These are phyloP conservation scores for Massarina eburnea DNA, from an alignment of 2,329 filamentous ascomycete species.

Conservation along the genomic window DNA sequence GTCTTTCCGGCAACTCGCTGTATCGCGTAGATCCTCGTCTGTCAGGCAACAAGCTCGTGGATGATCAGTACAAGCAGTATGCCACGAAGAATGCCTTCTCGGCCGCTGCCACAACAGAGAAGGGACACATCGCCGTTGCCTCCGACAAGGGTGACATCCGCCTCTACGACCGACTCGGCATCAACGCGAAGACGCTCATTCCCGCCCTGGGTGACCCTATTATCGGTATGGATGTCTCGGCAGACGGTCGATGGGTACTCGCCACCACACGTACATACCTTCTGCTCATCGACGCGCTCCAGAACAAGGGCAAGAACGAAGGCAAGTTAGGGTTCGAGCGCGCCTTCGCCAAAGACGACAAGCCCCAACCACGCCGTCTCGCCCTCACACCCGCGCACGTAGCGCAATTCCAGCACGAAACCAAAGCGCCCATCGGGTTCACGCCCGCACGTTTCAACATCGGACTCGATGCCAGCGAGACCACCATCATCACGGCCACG, in stretches of 20 bases:
- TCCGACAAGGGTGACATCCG: slow-evolving; percentile 98
- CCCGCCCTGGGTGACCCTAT: slow-evolving; percentile 94
- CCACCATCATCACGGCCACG: slow-evolving; percentile 93
- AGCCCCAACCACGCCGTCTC: slow-evolving; percentile 89
- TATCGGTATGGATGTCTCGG: slow-evolving; percentile 90
- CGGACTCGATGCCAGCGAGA: slow-evolving; percentile 77
- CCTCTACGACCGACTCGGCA: slow-evolving; percentile 92
- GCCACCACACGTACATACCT: slow-evolving; percentile 94
- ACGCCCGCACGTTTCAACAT: slow-evolving; percentile 94
- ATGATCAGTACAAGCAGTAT: slow-evolving; percentile 92
- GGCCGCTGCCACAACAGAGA: slow-evolving; percentile 88
- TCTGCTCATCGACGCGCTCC: slow-evolving; percentile 85
- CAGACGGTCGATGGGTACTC: slow-evolving; percentile 92
- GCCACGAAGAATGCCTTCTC: slow-evolving; percentile 97
- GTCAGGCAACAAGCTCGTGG: slow-evolving; percentile 87
- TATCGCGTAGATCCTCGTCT: slow-evolving; percentile 93
- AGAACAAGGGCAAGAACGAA: slow-evolving; percentile 92
- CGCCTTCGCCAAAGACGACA: slow-evolving; percentile 85
- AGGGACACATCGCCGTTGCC: slow-evolving; percentile 94
- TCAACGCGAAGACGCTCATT: slow-evolving; percentile 96
- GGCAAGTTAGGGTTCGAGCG: slow-evolving; percentile 98
- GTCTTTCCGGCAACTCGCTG: slow-evolving; percentile 87
- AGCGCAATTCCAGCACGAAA: slow-evolving; percentile 97
- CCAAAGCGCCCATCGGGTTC: slow-evolving; percentile 80
- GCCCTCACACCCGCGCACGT: slow-evolving; percentile 89